Base-by-base conservation (phyloP, 805 yeast genomes). In the Suhomyces prunicola region DNA sequence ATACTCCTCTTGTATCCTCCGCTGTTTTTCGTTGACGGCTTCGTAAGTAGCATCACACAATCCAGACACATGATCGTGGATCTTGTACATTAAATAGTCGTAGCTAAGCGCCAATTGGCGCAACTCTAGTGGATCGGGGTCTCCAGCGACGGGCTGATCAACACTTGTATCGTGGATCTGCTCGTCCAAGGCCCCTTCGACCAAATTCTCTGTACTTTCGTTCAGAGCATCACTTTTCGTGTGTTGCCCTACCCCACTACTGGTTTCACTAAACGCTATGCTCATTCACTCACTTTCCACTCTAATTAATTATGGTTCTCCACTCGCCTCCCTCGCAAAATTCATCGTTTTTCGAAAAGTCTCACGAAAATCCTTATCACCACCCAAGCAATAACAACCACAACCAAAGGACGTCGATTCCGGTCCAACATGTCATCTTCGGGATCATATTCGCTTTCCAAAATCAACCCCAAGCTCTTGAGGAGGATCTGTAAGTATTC, bases 81-180 rank as follows among this genome's bases (percentile, higher is more conserved):
- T 84, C 62, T 81, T 83, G 69, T 73, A 85, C 63, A 87, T 64
- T 40, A 88, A 66, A 59, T 86, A 85, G 60, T 88, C 93, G 63
- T 80, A 87, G 50, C 78, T 80, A 23, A 85, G 71, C 0, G 88
- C 81, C 44, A 88, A 69, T 52, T 79, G 76, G 59, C 82, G 80
- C 15, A 87, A 76, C 10, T 84, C 81, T 24, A 87, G 69, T 1
- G 90, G 90, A 66, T 87, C 92, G 23, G 51, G 44, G 31, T 48
- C 50, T 10, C 17, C 17, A 9, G 10, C 12, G 2, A 8, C 19
- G 40, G n/a, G 8, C 19, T 13, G 8, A 13, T 35, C 19, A 13
- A 13, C 40, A 17, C 8, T n/a, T 4, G 1, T 24, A 24, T 6
- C 17, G 1, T 35, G 40, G 19, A 3, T 15, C 40, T 24, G 26